Conservation (phyloP, 1,139 yeast genomes). For the Meyerozyma elateridarum region DNA sequence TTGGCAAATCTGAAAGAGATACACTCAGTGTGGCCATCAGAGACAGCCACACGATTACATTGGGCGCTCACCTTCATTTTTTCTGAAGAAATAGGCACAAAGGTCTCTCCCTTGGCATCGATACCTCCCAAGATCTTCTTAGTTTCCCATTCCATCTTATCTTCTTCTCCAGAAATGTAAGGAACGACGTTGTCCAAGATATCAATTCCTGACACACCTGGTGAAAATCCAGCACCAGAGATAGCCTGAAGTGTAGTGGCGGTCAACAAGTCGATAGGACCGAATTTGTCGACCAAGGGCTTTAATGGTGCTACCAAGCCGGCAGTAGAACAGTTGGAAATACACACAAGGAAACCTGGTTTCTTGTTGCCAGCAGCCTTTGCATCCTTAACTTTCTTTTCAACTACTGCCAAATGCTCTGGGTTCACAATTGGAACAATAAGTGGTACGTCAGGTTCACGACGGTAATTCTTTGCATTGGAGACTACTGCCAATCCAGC, state of each 20-base stretch:
- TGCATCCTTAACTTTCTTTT: conserved; percentile 52
- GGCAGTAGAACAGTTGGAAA: conserved; percentile 97
- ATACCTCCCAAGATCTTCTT: conserved; percentile 81
- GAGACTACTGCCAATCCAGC: conserved; percentile 83
- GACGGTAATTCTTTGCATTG: conserved; percentile 94
- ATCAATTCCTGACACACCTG: conserved; percentile 96
- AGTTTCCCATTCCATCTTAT: conserved; percentile 97
- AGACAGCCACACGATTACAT: conserved; percentile 94
- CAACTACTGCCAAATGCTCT: conserved; percentile 81
- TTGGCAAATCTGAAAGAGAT: conserved; percentile 79
- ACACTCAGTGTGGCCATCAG: conserved; percentile 97
- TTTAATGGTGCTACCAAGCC: conserved; percentile 95
- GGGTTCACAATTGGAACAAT: conserved; percentile 94
- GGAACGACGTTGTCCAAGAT: conserved; percentile 93
- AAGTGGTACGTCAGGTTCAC: conserved; percentile 82
- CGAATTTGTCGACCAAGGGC: conserved; percentile 83
- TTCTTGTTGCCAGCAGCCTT: conserved; percentile 47
- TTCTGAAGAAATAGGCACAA: conserved; percentile 59
- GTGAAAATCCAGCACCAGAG: conserved; percentile 98
- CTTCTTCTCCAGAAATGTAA: conserved; percentile 94
- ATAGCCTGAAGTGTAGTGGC: conserved; percentile 95
- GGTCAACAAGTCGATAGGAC: conserved; percentile 82
- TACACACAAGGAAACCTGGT: conserved; percentile 86
- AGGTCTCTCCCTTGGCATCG: conserved; percentile 48
- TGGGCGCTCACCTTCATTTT: conserved; percentile 89